Evolutionary conservation across 352 stramenopile genomes (phyloP).

Genomic region (Pythium phragmitis): DNA sequence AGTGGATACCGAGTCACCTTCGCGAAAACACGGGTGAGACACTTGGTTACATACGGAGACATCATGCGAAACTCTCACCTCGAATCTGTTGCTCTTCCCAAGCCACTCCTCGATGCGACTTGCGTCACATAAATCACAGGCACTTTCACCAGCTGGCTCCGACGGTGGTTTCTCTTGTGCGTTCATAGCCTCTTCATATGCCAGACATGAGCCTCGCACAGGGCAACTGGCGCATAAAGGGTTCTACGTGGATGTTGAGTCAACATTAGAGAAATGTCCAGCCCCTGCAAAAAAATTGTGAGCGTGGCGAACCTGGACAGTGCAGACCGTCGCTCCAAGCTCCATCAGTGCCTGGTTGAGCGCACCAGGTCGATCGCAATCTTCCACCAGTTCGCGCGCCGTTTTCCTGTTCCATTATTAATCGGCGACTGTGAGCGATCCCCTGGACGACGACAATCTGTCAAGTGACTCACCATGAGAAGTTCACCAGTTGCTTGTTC

Average conservation of each 20-base stretch:
- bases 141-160: constrained; percentile 1
- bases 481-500: constrained; percentile 84
- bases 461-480: constrained; percentile 75
- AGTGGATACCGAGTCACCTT: constrained; percentile 82
- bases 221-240: constrained; percentile 67
- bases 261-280: not conserved
- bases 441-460: not conserved
- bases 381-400: constrained; percentile 60
- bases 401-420: constrained; percentile 36
- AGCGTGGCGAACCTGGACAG: constrained; percentile 51
- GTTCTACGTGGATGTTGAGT: constrained; percentile 42
- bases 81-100: constrained; percentile 23
- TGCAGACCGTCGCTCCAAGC: constrained; percentile 96
- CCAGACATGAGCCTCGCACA: constrained; percentile 61
- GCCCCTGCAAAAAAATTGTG: not conserved
- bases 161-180: constrained; percentile 10
- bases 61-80: constrained; percentile 20
- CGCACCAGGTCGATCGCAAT: constrained; percentile 81
- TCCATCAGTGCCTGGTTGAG: constrained; percentile 99
- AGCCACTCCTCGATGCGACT: constrained; percentile 59
- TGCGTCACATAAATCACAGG: constrained; percentile 68
- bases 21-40: not conserved
- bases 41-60: not conserved
- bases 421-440: not conserved
- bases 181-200: constrained; percentile 52